A percentile compares a stretch with the other conserved stretches of the same genome.
Evolutionary conservation across 192 early-diverging fungal genomes (phyloP).

Genomic region (Coemansia biformis): DNA sequence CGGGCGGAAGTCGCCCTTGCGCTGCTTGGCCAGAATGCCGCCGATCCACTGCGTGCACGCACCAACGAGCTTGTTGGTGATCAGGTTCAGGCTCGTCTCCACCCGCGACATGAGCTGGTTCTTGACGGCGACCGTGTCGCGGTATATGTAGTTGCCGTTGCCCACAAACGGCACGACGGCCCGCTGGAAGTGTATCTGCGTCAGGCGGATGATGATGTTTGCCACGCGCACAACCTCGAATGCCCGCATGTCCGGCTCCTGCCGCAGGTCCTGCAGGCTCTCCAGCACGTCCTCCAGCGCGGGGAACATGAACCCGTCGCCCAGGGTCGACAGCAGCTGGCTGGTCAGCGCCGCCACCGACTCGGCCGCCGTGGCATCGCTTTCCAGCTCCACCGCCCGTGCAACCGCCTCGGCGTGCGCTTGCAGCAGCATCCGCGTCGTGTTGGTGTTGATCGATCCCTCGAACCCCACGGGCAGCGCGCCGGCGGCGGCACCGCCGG

Average conservation of each 20-base stretch:
- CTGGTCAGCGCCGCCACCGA: conserved; percentile 65
- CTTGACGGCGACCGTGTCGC: conserved; percentile 80
- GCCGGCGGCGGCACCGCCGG: neutral
- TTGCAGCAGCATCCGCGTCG: conserved; percentile 51
- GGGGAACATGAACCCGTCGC: conserved; percentile 74
- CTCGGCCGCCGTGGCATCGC: conserved; percentile 58
- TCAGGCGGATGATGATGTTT: conserved; percentile 28
- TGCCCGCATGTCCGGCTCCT: conserved; percentile 37
- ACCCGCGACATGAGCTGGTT: conserved; percentile 82
- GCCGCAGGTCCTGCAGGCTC: conserved; percentile 33
- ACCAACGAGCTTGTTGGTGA: conserved; percentile 54
- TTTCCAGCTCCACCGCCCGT: conserved; percentile 73
- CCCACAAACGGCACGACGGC: conserved; percentile 41
- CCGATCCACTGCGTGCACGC: conserved; percentile 69
- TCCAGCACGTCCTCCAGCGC: conserved; percentile 68
- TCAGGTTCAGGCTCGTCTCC: conserved; percentile 73
- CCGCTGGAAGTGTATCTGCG: conserved; percentile 42
- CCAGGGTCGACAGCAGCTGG: conserved; percentile 72
- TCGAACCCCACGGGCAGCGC: conserved; percentile 8
- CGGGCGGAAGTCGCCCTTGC: conserved; percentile 84
- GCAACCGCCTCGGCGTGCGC: conserved; percentile 73
- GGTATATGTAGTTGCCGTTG: conserved; percentile 56
- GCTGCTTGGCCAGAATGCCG: conserved; percentile 68
- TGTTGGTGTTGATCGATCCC: conserved; percentile 21
- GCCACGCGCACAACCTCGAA: conserved; percentile 27